Base-by-base conservation (phyloP, 441 rosid genomes). In the Melastoma candidum region DNA sequence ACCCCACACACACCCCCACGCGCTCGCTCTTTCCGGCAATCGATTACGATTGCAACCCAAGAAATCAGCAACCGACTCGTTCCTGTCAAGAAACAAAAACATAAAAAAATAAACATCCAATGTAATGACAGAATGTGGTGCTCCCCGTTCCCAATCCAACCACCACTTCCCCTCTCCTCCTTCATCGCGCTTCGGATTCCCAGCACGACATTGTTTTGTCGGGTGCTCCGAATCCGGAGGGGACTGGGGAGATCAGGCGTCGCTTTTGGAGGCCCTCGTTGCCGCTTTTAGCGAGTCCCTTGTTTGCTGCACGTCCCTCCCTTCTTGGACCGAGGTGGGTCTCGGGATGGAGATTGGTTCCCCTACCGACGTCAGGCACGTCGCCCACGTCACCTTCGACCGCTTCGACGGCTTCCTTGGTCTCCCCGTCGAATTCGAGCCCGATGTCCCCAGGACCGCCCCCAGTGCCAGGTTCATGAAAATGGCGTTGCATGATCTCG, bases 41-140 rank as follows among this genome's bases (percentile, higher is more conserved):
- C 11, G 14, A 61, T 32, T 44, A 17, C 48, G 48, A 36, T 44
- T 27, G 41, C 47, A 50, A 12, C 58, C 43, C 24, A 57, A 45
- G 58, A 54, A 70, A 69, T 25, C 43, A 11, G 13, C 68, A 63
- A 69, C 68, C 66, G 54, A 61, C 69, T 74, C 22, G 22, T 17
- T 17, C 22, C 22, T 17, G 22, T 17, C 22, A 17, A 17, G 22
- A 17, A 17, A 17, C 22, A 0, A 17, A 17, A 17, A 17, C 22
- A 0, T 0, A 17, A 17, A 17, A 17, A 17, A 17, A 17, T 17
- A 52, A 36, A 8, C 26, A 36, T 61, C 49, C 52, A 51, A 76
- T 53, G 48, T 45, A 60, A 87, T 90, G 97, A 83, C 97, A 41
- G 90, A 83, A 62, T 17, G 86, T 90, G 48, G 73, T 90, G 41